These are phyloP conservation scores for Xylaria telfairii DNA, from an alignment of 495 filamentous ascomycete genomes.

Conservation along the genomic window DNA sequence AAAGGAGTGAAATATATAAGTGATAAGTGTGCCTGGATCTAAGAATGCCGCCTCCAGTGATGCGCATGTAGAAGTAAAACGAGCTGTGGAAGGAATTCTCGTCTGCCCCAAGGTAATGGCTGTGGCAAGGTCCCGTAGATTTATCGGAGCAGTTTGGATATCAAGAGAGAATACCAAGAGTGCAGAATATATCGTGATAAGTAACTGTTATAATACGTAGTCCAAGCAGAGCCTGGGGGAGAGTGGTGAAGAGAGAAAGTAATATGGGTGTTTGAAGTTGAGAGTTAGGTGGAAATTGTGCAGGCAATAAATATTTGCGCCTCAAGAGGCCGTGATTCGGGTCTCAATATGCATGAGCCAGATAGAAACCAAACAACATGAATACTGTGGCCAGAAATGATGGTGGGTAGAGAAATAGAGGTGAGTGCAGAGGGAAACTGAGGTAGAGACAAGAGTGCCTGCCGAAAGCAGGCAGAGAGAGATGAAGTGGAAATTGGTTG, in stretches of 20 bases:
- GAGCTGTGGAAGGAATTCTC: neutral
- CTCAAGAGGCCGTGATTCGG: neutral
- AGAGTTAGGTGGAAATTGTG: neutral
- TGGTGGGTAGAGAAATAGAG: neutral
- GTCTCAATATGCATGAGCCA: neutral
- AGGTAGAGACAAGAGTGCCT: neutral
- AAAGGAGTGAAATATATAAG: neutral
- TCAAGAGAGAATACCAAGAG: neutral
- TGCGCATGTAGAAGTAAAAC: neutral
- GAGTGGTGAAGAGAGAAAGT: neutral
- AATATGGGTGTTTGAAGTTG: neutral
- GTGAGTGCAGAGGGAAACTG: neutral
- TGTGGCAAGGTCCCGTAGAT: neutral
- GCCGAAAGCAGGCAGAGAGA: neutral
- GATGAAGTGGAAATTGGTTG: neutral
- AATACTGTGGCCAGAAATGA: neutral
- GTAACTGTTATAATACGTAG: neutral
- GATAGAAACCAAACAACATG: neutral
- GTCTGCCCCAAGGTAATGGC: neutral
- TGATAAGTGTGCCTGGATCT: constrained; percentile 1
- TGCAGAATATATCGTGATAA: neutral
- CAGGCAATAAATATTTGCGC: neutral
- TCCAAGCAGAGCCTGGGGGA: neutral
- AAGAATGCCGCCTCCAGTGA: neutral
- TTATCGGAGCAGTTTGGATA: neutral